Percentiles rank a stretch among this genome's conserved stretches.
Conservation (phyloP, 1,284 basidiomycete genomes). For the Cerioporus squamosus region DNA sequence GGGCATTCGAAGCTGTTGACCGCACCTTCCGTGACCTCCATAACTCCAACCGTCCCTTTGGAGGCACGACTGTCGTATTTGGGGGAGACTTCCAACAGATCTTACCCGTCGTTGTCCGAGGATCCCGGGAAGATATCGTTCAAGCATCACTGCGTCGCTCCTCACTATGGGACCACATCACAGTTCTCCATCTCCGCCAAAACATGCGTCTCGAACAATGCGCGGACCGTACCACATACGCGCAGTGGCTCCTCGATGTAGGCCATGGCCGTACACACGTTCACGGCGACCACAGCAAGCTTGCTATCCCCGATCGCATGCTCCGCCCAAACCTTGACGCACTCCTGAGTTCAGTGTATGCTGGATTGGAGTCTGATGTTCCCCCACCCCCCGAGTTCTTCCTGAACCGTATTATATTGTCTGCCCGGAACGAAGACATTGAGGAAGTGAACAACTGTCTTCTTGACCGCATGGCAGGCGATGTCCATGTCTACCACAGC, state of each 20-base stretch:
- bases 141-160: constrained; percentile 38
- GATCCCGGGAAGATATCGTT: constrained; percentile 40
- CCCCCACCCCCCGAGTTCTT: constrained; percentile 40
- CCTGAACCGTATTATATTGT: constrained; percentile 39
- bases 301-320: constrained; percentile 37
- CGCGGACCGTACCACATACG: too few species aligned
- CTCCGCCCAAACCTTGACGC: constrained; percentile 13
- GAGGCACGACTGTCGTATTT: constrained; percentile 46
- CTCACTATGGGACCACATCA: constrained; percentile 39
- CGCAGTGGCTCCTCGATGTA: constrained; percentile 37
- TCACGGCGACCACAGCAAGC: constrained; percentile 30
- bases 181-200: constrained; percentile 33
- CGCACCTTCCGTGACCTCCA: constrained; percentile 36
- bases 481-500: constrained; percentile 28
- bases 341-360: constrained; percentile 40
- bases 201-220: constrained; percentile 44
- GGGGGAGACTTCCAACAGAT: constrained; percentile 49
- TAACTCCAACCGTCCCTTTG: constrained; percentile 37
- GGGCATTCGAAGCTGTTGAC: constrained; percentile 39
- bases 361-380: constrained; percentile 19
- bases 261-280: neutral
- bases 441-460: constrained; percentile 36
- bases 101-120: constrained; percentile 43
- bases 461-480: constrained; percentile 36
- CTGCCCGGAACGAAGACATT: constrained; percentile 41